These are phyloP conservation scores for Hypoxylon cercidicola DNA, from an alignment of 495 filamentous ascomycete species.

Conservation along the genomic window DNA sequence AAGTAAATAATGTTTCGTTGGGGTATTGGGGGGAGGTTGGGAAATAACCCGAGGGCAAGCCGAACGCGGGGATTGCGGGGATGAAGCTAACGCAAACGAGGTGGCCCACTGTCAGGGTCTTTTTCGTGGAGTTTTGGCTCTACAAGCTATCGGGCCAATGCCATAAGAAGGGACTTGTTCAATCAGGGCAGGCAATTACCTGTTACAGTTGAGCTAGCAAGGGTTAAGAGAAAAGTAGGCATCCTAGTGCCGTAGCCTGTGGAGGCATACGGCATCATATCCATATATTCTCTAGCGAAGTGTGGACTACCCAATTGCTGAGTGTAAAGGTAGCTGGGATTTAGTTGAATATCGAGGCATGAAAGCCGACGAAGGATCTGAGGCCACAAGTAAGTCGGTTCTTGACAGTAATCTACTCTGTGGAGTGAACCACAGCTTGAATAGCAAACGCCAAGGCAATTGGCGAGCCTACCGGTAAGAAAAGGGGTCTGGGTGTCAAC, in stretches of 20 bases:
- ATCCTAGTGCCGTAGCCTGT: neutral
- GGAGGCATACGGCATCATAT: too few relatives aligned
- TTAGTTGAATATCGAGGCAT: too few relatives aligned
- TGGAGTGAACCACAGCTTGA: too few relatives aligned
- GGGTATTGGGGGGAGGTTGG: conserved; percentile 27
- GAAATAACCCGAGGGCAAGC: conserved; percentile 11
- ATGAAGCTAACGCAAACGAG: conserved; percentile 34
- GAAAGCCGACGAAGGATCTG: too few relatives aligned
- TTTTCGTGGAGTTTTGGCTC: conserved; percentile 29
- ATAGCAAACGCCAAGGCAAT: too few relatives aligned
- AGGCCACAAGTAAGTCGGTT: too few relatives aligned
- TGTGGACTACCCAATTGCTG: too few relatives aligned
- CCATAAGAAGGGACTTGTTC: neutral
- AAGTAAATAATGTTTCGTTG: conserved; percentile 9
- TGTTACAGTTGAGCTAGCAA: conserved; percentile 12
- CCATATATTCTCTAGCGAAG: too few relatives aligned
- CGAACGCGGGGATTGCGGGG: conserved; percentile 36
- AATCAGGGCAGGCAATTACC: neutral
- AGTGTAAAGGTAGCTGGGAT: too few relatives aligned
- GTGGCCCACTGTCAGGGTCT: conserved; percentile 30
- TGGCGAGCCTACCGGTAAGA: too few relatives aligned
- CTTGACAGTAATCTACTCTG: too few relatives aligned
- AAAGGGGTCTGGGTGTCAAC: too few relatives aligned
- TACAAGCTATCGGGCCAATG: neutral
- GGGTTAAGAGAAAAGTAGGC: conserved; percentile 9